Evolutionary conservation across 2,329 filamentous ascomycete species (phyloP).

Genomic region (Cladosporium sp.): DNA sequence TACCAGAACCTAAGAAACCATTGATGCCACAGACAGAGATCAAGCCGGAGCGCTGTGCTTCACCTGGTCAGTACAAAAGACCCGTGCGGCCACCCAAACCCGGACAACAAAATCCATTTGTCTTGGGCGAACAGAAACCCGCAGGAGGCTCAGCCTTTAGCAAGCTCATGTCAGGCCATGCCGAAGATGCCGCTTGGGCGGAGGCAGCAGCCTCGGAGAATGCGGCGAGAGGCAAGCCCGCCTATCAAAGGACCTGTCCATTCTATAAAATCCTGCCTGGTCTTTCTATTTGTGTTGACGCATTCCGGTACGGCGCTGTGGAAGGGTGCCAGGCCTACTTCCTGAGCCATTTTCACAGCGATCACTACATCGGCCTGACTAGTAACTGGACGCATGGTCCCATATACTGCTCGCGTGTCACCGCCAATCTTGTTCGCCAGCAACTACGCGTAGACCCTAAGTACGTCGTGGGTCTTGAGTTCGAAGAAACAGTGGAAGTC

Average conservation of each 20-base stretch:
- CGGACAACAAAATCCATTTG: conserved; percentile 76
- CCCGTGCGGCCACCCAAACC: conserved; percentile 66
- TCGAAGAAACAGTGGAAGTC: conserved; percentile 73
- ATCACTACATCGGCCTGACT: conserved; percentile 91
- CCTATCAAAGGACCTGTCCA: conserved; percentile 86
- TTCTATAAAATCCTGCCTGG: conserved; percentile 99
- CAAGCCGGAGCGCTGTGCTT: conserved; percentile 20
- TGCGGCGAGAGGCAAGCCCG: conserved; percentile 75
- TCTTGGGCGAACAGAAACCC: conserved; percentile 42
- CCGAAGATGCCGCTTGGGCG: conserved; percentile 87
- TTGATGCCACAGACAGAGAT: conserved; percentile 1
- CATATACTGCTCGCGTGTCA: conserved; percentile 94
- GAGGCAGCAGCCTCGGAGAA: conserved; percentile 76
- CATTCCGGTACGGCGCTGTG: conserved; percentile 91
- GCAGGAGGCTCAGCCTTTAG: conserved; percentile 70
- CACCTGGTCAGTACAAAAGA: conserved; percentile 58
- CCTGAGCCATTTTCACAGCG: conserved; percentile 94
- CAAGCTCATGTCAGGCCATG: conserved; percentile 87
- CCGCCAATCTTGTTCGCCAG: conserved; percentile 80
- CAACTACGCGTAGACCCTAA: conserved; percentile 82
- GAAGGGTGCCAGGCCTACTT: conserved; percentile 93
- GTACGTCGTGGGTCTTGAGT: conserved; percentile 81
- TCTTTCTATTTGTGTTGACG: conserved; percentile 89
- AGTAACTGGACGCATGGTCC: conserved; percentile 87
- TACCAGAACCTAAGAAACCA: conserved; percentile 35